Conservation (phyloP, 2,329 filamentous ascomycete genomes). For the Aspergillus quadricinctus region DNA sequence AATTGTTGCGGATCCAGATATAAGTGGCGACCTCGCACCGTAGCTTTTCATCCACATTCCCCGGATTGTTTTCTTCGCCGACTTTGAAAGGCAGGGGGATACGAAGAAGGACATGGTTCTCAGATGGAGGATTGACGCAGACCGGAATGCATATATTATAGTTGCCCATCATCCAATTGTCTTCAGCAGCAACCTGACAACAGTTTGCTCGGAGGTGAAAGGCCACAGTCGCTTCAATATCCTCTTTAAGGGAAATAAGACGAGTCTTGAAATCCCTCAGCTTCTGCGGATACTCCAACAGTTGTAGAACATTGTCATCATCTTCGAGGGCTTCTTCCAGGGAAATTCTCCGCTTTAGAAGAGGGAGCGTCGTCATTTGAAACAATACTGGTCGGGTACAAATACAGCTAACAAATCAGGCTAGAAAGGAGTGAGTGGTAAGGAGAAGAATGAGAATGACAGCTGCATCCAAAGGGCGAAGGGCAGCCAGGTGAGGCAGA, state of each 20-base stretch:
- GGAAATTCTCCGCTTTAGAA: conserved; percentile 7
- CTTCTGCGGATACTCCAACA: conserved; percentile 14
- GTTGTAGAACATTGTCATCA: conserved; percentile 17
- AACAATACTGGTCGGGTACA: neutral
- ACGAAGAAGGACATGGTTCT: conserved; percentile 22
- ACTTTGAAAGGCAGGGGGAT: conserved; percentile 29
- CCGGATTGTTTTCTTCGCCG: conserved; percentile 35
- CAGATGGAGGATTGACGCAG: conserved; percentile 8
- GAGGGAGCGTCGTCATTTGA: conserved; percentile 4
- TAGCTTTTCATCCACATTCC: conserved; percentile 44
- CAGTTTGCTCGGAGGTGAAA: conserved; percentile 10
- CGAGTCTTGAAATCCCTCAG: conserved; percentile 10
- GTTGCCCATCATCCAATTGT: conserved; percentile 18
- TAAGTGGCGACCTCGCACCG: conserved; percentile 41
- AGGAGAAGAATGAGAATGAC: too few relatives aligned
- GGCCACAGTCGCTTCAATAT: conserved; percentile 10
- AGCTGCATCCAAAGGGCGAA: too few relatives aligned
- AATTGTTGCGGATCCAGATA: conserved; percentile 38
- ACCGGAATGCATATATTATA: conserved; percentile 25
- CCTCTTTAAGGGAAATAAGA: conserved; percentile 3
- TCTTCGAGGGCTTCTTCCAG: conserved; percentile 10
- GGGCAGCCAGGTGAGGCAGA: too few relatives aligned
- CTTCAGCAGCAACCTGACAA: conserved; percentile 9
- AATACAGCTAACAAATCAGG: too few relatives aligned
- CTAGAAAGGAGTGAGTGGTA: too few relatives aligned